Conservation (phyloP, 73 alveolate genomes). For the Paramecium sexaurelia region DNA sequence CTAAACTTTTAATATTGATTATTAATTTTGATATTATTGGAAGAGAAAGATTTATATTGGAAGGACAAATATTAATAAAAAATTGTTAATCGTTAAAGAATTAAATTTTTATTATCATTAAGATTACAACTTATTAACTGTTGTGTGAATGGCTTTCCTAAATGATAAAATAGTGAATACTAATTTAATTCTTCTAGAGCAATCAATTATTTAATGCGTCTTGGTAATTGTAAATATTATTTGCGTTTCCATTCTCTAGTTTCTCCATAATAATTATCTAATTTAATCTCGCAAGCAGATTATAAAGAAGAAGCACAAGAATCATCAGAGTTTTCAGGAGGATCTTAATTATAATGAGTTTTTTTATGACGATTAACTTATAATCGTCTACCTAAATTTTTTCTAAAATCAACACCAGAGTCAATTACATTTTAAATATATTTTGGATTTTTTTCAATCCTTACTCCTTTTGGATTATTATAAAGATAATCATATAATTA, state of each 20-base stretch:
- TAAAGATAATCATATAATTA: background rate
- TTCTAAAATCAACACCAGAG: background rate
- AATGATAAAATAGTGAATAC: background rate
- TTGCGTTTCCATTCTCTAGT: background rate
- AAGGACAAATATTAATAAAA: background rate
- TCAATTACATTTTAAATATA: slow-evolving; percentile 9
- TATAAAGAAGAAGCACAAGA: slow-evolving; percentile 7
- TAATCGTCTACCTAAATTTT: background rate
- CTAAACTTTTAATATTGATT: background rate
- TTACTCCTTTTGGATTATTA: background rate
- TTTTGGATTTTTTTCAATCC: background rate
- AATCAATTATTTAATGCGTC: background rate
- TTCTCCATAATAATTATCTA: slow-evolving; percentile 14
- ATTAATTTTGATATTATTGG: too few species aligned
- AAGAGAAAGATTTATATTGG: background rate
- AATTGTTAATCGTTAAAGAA: background rate
- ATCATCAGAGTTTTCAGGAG: slow-evolving; percentile 10
- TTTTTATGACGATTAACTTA: background rate
- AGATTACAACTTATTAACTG: background rate
- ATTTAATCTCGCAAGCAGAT: slow-evolving; percentile 23
- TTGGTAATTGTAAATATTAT: background rate
- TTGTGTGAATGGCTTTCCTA: background rate
- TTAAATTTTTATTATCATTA: background rate
- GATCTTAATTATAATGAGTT: background rate
- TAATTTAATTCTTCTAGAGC: background rate